Base-by-base conservation (phyloP, 345 rosid species). In the Melastoma malabathricum region DNA sequence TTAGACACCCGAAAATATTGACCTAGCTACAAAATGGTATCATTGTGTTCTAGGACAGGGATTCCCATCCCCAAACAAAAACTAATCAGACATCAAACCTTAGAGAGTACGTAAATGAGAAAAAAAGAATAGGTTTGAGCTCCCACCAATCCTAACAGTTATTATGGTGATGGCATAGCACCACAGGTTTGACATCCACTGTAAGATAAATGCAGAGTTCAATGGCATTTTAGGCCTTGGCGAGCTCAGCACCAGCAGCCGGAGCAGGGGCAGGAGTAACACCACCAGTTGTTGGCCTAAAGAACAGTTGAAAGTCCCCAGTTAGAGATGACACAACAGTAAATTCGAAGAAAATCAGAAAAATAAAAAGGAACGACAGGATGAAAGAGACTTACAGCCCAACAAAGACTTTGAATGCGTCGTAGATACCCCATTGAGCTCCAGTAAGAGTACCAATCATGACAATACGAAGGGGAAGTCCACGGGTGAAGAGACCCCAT, bases 261-360 rank as follows among this genome's bases (percentile, higher is more conserved):
- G 77, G 17, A 14, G 75, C 80, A 56, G 84, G 58, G 8, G 76
- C 74, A 34, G 89, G 87, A 55, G 87, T 51, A 64, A 63, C 82
- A 50, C 99, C 99, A 61, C 99, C 97, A 17, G 99, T 93, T 23
- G 99, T 93, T 44, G 97, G 99, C 81, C 97, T 88, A 79, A 34
- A 63, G 71, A 59, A 49, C 10, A 50, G n/a, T 20, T 48, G 51
- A 6, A 44, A 45, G 62, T 54, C 7, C 15, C 44, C 13, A 9
- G 9, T 34, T 34, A 34, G 12, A 5, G 38, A 31, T 31, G 38
- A 31, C 38, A 1, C 38, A 31, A 31, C 38, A 31, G 38, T 31
- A 31, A 5, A 34, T 13, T 56, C 27, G n/a, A 3, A 2, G 51
- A 48, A 17, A 19, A 3, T 44, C 48, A 15, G 25, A 16, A 34